These are phyloP conservation scores for Sporobolomyces pararoseus DNA, from an alignment of 768 basidiomycete species.

Conservation along the genomic window DNA sequence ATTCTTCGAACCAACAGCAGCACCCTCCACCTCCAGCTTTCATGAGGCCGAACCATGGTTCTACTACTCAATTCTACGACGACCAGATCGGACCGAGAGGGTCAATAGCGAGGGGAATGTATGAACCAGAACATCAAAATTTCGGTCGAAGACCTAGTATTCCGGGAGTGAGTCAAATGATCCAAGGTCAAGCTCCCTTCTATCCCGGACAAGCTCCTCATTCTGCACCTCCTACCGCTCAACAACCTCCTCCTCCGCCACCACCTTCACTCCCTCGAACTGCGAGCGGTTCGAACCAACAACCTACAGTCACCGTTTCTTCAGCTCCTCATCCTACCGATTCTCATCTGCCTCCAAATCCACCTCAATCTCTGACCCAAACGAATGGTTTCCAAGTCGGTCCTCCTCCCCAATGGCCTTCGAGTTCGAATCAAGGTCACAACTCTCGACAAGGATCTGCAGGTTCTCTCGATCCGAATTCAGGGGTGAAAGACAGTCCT, in stretches of 20 bases:
- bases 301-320: slow-evolving; percentile 7
- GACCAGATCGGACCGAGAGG: slow-evolving; percentile 20
- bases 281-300: neutral
- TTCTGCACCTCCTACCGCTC: neutral
- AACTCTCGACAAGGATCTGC: slow-evolving; percentile 15
- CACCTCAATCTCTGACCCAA: neutral
- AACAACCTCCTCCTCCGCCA: neutral
- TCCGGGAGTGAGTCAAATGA: slow-evolving; percentile 34
- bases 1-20: neutral
- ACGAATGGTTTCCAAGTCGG: neutral
- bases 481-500: slow-evolving; percentile 54
- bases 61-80: slow-evolving; percentile 2
- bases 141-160: slow-evolving; percentile 34
- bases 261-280: neutral
- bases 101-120: slow-evolving; percentile 22
- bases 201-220: slow-evolving; percentile 12
- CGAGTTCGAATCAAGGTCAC: neutral
- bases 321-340: slow-evolving; percentile 10
- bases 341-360: neutral
- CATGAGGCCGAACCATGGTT: neutral
- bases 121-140: slow-evolving; percentile 2
- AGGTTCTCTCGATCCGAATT: slow-evolving; percentile 25
- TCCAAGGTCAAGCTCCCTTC: slow-evolving; percentile 30
- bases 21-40: neutral
- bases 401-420: slow-evolving; percentile 14